Evolutionary conservation across 148 eudicot species (phyloP).

Genomic region (Oxyria digyna): DNA sequence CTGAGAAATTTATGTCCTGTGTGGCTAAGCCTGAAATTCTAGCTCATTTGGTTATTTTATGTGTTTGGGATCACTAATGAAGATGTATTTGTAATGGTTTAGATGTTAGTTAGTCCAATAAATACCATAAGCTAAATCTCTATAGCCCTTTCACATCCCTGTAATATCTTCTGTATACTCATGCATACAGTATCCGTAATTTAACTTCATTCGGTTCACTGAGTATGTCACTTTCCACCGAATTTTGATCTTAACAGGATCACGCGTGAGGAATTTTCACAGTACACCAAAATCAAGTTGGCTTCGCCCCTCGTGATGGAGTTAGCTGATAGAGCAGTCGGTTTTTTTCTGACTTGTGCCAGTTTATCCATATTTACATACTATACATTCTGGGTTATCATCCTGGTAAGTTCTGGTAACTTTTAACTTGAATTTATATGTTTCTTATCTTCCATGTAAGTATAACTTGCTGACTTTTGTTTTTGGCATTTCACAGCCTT

Average conservation of each 20-base stretch:
- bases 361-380: constrained; percentile 83
- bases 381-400: constrained; percentile 89
- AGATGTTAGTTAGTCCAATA: not conserved
- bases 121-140: not conserved
- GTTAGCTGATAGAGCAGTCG: constrained; percentile 81
- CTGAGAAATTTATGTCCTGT: not conserved
- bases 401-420: constrained; percentile 43
- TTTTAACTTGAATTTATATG: not conserved
- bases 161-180: not conserved
- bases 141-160: not conserved
- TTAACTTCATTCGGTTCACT: not conserved
- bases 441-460: constrained; percentile 1
- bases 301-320: constrained; percentile 49
- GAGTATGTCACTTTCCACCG: not conserved
- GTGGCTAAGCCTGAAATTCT: not conserved
- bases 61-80: not conserved
- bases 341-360: constrained; percentile 44
- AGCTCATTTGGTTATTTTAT: not conserved
- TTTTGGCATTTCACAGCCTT: constrained; percentile 49
- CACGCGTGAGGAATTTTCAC: not conserved
- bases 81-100: not conserved
- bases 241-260: not conserved
- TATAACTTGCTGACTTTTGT: not conserved
- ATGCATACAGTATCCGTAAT: not conserved
- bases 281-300: not conserved